Percentiles rank a stretch among this genome's conserved stretches.
Conservation (phyloP, 208 protist species). For the Trypanosoma platydactyli region DNA sequence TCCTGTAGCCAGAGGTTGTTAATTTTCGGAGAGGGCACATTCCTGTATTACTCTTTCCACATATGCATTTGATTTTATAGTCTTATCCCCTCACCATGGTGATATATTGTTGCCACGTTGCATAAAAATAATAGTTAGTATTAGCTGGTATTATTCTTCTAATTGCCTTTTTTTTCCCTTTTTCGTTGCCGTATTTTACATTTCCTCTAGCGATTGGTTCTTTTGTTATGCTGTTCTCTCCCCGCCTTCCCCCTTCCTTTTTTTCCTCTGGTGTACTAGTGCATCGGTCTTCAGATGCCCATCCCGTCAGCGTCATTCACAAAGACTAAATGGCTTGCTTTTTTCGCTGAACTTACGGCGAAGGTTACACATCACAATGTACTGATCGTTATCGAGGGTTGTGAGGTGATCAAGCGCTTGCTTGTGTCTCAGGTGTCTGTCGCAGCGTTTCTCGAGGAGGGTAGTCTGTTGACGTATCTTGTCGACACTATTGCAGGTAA, state of each 20-base stretch:
- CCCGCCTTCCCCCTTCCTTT: slow-evolving; percentile 14
- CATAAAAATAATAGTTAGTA: too few species aligned
- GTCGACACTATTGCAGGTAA: slow-evolving; percentile 58
- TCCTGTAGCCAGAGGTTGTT: too few species aligned
- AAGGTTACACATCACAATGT: slow-evolving; percentile 85
- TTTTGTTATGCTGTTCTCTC: slow-evolving; percentile 7
- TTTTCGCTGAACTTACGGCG: slow-evolving; percentile 85
- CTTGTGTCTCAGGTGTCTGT: slow-evolving; percentile 73
- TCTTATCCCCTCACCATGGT: too few species aligned
- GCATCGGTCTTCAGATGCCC: slow-evolving; percentile 43
- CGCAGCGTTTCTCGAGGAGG: slow-evolving; percentile 76
- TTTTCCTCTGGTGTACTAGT: not conserved
- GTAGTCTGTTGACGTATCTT: slow-evolving; percentile 53
- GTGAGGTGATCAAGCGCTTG: slow-evolving; percentile 67
- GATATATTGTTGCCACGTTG: too few species aligned
- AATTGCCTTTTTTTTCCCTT: not conserved
- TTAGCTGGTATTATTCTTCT: not conserved
- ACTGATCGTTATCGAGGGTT: slow-evolving; percentile 75
- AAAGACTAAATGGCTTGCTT: slow-evolving; percentile 77
- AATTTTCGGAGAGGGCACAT: too few species aligned
- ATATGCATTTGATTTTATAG: too few species aligned
- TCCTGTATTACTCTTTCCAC: too few species aligned
- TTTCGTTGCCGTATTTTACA: not conserved
- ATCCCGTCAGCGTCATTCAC: slow-evolving; percentile 57
- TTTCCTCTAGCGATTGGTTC: not conserved